These are phyloP conservation scores for Isabelozyma pseudorhagii DNA, from an alignment of 805 yeast genomes.

Conservation along the genomic window DNA sequence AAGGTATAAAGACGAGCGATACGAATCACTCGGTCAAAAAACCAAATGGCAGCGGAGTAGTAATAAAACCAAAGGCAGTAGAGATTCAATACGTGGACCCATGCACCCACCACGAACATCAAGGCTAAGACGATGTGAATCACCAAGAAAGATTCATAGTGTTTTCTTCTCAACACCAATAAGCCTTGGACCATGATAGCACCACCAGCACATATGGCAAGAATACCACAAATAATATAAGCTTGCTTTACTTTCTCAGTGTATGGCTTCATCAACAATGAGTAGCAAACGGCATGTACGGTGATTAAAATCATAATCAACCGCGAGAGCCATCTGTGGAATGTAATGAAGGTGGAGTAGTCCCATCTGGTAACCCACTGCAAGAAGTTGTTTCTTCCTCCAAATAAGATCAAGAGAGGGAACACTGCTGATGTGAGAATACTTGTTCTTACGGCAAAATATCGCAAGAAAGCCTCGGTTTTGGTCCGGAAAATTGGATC, in stretches of 20 bases:
- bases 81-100: conserved; percentile 46
- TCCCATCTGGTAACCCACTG: conserved; percentile 40
- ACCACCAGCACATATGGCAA: conserved; percentile 33
- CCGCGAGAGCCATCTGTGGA: conserved; percentile 28
- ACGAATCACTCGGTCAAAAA: conserved; percentile 59
- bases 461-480: conserved; percentile 34
- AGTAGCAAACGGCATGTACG: conserved; percentile 23
- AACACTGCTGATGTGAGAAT: conserved; percentile 23
- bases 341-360: conserved; percentile 24
- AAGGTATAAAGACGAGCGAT: conserved; percentile 51
- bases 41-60: conserved; percentile 65
- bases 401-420: conserved; percentile 33
- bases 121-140: conserved; percentile 56
- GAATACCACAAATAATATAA: conserved; percentile 24
- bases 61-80: conserved; percentile 38
- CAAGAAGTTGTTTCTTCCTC: conserved; percentile 34
- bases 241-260: conserved; percentile 1
- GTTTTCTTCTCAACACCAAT: conserved; percentile 40
- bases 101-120: conserved; percentile 45
- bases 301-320: conserved; percentile 16
- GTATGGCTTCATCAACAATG: conserved; percentile 7
- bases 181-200: conserved; percentile 45
- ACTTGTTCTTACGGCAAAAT: conserved; percentile 38
- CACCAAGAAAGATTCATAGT: conserved; percentile 53
- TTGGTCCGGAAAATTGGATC: conserved; percentile 35